These are phyloP conservation scores for Exophiala alcalophila DNA, from an alignment of 2,329 filamentous ascomycete genomes.

Conservation along the genomic window DNA sequence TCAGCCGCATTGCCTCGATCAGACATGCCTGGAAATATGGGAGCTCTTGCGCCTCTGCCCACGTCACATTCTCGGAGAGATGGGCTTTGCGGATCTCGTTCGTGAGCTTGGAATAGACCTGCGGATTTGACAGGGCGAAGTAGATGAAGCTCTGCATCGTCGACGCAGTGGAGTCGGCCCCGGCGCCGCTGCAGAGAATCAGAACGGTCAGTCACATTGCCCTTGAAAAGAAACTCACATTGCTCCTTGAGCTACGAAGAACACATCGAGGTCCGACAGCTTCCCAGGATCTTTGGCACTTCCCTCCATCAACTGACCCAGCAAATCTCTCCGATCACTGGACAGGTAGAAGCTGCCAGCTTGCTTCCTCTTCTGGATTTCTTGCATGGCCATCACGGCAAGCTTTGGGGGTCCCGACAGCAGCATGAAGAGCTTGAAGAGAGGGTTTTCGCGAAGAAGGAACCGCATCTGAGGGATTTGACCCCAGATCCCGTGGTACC, in stretches of 20 bases:
- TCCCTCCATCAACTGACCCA: constrained; percentile 51
- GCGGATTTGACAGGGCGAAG: constrained; percentile 45
- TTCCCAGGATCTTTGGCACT: constrained; percentile 49
- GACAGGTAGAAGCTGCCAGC: constrained; percentile 32
- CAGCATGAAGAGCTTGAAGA: no score
- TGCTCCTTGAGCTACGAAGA: constrained; percentile 55
- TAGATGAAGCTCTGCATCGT: constrained; percentile 58
- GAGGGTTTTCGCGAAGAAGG: no score
- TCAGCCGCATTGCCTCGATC: constrained; percentile 20
- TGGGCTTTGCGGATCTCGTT: constrained; percentile 35
- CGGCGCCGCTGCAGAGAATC: constrained; percentile 36
- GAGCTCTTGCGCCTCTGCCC: constrained; percentile 11
- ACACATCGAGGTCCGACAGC: constrained; percentile 54
- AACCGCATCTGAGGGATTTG: no score
- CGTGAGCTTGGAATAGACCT: constrained; percentile 49
- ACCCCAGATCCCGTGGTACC: no score
- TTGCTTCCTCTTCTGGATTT: no score
- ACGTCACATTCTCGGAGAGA: constrained; percentile 11
- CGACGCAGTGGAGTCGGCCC: constrained; percentile 59
- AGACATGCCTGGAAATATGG: constrained; percentile 20
- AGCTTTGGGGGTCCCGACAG: no score
- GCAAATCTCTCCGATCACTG: constrained; percentile 42
- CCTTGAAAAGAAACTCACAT: constrained; percentile 30
- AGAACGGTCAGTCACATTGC: neutral
- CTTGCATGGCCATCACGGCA: no score